A percentile compares a stretch with the other conserved stretches of the same genome.
These are phyloP conservation scores for Pseudogymnoascus sp. DNA, from an alignment of 2,329 filamentous ascomycete genomes.

Conservation along the genomic window DNA sequence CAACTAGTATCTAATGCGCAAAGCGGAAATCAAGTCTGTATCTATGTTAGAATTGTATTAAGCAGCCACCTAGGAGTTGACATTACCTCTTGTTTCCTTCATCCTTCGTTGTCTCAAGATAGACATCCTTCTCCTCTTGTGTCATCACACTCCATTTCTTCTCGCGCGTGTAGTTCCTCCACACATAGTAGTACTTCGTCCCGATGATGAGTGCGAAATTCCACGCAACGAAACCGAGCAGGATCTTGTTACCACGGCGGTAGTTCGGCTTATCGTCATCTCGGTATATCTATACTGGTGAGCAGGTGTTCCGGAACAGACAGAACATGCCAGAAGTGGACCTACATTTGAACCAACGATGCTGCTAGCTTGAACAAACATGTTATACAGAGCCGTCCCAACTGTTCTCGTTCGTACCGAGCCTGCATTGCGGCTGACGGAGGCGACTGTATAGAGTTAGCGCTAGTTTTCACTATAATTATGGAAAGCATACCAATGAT, in stretches of 20 bases:
- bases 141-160: slow-evolving; percentile 40
- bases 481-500: slow-evolving; percentile 37
- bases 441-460: slow-evolving; percentile 40
- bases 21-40: slow-evolving; percentile 15
- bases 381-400: slow-evolving; percentile 57
- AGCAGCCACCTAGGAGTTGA: not conserved
- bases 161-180: slow-evolving; percentile 37
- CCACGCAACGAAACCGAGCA: slow-evolving; percentile 44
- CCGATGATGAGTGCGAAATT: slow-evolving; percentile 41
- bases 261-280: slow-evolving; percentile 47
- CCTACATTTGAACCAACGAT: slow-evolving; percentile 32
- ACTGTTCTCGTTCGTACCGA: slow-evolving; percentile 57
- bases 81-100: slow-evolving; percentile 35
- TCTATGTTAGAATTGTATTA: not conserved
- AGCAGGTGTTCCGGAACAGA: not conserved
- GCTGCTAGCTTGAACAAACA: slow-evolving; percentile 41
- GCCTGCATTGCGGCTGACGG: slow-evolving; percentile 52
- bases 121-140: slow-evolving; percentile 39
- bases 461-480: slow-evolving; percentile 41
- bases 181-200: slow-evolving; percentile 44
- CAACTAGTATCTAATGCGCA: slow-evolving; percentile 8
- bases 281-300: slow-evolving; percentile 31
- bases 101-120: slow-evolving; percentile 38
- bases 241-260: slow-evolving; percentile 46
- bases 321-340: not conserved